Evolutionary conservation across 2,329 filamentous ascomycete species (phyloP), one percentile per base, ranked within the genome.

Genomic region (Fusarium sp.): DNA sequence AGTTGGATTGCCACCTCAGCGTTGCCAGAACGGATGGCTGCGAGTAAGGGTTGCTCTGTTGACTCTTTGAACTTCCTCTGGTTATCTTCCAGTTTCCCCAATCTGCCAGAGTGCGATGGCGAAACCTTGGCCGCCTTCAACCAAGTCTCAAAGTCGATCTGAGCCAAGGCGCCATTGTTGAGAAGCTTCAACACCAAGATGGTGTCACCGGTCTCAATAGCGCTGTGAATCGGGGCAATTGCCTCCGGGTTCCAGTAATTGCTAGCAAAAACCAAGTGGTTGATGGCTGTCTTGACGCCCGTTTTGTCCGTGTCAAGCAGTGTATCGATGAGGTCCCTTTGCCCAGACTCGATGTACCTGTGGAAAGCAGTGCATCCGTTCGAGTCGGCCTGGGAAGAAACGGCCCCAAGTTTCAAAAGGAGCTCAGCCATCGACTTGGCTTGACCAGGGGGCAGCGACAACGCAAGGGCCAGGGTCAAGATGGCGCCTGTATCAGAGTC

Each of bases 401-500:
- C 93, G 2, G 93, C 93, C 1, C 94, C 94, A 2, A 95, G 87
- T 54, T 88, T 86, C 33, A 97, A 82, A 10, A 97, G 86, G 0
- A 89, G 86, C 56, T 87, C 84, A 1, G 89, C 86, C 88, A 95
- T 95, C 15, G 86, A 85, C 69, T 88, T 88, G 1, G 92, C 91
- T 75, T 91, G 88, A 2, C 91, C 88, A 0, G 86, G 75, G 0
- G 93, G 90, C 7, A 95, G 88, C 12, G 87, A 84, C 32, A 94
- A 82, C 2, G 92, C 89, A n/a, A 97, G 85, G 1, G 90, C 87
- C 9, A 96, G 83, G 0, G 91, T 93, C 58, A 97, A 84, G 52
- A 96, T 91, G 0, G 91, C 93, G 1, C 84, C 87, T 32, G 85
- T 84, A 3, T 89, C 87, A 4, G 83, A 83, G 57, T 86, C 87